Conservation (phyloP, 2,329 filamentous ascomycete species). For the Nemania sp. region DNA sequence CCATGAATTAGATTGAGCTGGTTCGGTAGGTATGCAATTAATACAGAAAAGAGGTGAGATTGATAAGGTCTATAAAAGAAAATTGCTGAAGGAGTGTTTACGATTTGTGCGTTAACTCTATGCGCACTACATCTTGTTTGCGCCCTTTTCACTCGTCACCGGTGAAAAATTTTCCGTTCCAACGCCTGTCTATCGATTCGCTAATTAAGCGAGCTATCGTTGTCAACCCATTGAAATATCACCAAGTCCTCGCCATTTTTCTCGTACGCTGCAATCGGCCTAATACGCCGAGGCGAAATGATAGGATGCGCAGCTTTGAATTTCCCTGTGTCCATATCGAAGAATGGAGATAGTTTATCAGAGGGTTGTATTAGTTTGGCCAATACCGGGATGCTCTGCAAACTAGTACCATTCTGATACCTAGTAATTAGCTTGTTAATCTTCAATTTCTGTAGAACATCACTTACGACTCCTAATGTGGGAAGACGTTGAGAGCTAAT, state of each 20-base stretch:
- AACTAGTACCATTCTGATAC: neutral
- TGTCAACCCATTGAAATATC: slow-evolving; percentile 8
- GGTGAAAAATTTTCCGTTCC: neutral
- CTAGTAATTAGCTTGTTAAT: slow-evolving; percentile 3
- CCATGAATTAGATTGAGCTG: too few relatives aligned
- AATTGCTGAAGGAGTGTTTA: too few relatives aligned
- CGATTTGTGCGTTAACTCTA: too few relatives aligned
- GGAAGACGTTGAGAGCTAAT: slow-evolving; percentile 2
- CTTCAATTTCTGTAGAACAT: neutral
- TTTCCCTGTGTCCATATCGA: slow-evolving; percentile 11
- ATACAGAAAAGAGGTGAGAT: too few relatives aligned
- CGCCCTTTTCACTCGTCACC: too few relatives aligned
- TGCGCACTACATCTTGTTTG: too few relatives aligned
- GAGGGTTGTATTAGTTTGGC: slow-evolving; percentile 1
- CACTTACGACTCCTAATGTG: slow-evolving; percentile 4
- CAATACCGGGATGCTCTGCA: slow-evolving; percentile 3
- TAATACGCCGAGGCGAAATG: neutral
- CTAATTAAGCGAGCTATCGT: neutral
- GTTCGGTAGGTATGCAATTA: too few relatives aligned
- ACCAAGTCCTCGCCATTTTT: slow-evolving; percentile 1
- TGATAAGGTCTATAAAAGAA: too few relatives aligned
- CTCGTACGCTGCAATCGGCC: slow-evolving; percentile 8
- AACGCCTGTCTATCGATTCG: neutral
- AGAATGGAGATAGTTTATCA: slow-evolving; percentile 2
- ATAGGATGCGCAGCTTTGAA: slow-evolving; percentile 6